These are phyloP conservation scores for Pythium phragmiticola DNA, from an alignment of 352 stramenopile genomes.

Conservation along the genomic window DNA sequence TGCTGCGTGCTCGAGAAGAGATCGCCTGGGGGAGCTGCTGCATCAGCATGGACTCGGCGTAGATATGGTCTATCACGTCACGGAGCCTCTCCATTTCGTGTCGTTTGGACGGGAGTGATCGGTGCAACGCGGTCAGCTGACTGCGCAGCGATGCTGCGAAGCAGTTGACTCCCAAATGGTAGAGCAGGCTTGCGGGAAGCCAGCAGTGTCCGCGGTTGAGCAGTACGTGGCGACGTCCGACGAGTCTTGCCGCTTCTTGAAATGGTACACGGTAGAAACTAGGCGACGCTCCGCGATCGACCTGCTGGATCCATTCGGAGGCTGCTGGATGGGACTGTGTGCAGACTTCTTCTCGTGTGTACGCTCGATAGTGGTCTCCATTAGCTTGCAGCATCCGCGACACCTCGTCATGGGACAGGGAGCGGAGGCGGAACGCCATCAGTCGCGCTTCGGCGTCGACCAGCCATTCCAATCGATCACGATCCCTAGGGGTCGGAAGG, in stretches of 20 bases:
- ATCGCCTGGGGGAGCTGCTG: conserved; percentile 1
- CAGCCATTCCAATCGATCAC: conserved; percentile 49
- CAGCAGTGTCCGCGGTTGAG: conserved; percentile 48
- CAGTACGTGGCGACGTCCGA: conserved; percentile 42
- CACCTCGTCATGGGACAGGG: neutral
- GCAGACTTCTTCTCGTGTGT: neutral
- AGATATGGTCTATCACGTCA: conserved; percentile 40
- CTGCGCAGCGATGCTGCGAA: conserved; percentile 38
- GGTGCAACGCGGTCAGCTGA: conserved; percentile 44
- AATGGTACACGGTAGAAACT: conserved; percentile 24
- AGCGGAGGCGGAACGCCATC: conserved; percentile 5
- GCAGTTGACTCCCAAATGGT: conserved; percentile 28
- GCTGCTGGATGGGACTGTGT: neutral
- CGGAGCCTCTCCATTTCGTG: conserved; percentile 36
- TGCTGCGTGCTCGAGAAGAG: neutral
- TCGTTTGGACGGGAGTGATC: conserved; percentile 42
- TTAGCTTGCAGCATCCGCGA: conserved; percentile 24
- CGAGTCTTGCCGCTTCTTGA: conserved; percentile 28
- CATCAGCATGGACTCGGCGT: conserved; percentile 32
- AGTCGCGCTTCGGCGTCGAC: conserved; percentile 38
- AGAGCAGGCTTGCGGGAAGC: conserved; percentile 27
- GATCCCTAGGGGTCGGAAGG: conserved; percentile 25
- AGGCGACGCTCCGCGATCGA: neutral
- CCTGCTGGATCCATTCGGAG: conserved; percentile 5
- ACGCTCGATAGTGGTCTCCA: neutral